Evolutionary conservation across 2,329 filamentous ascomycete species (phyloP).

Genomic region (Dactylella cylindrospora): DNA sequence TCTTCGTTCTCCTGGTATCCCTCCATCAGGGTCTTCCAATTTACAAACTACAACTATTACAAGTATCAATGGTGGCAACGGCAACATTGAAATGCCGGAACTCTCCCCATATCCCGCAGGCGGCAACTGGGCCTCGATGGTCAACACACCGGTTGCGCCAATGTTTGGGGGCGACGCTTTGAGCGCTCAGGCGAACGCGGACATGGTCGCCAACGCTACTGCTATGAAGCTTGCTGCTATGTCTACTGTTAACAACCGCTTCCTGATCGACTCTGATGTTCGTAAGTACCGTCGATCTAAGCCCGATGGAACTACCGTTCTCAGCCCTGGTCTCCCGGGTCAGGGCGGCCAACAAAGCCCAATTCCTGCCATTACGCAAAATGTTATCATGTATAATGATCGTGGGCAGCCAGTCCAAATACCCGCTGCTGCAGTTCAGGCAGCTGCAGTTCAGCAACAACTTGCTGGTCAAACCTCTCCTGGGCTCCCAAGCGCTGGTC

Average conservation of each 20-base stretch:
- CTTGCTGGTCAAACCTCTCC: conserved; percentile 36
- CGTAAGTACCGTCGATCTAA: conserved; percentile 90
- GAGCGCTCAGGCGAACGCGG: conserved; percentile 69
- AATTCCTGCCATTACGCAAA: conserved; percentile 68
- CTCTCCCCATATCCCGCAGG: conserved; percentile 81
- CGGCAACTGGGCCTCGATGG: conserved; percentile 97
- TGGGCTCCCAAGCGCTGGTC: conserved; percentile 45
- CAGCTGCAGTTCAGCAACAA: conserved; percentile 47
- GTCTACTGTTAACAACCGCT: conserved; percentile 97
- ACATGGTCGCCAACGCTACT: conserved; percentile 98
- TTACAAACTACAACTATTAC: conserved; percentile 67
- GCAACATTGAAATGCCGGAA: conserved; percentile 71
- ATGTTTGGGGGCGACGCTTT: conserved; percentile 69
- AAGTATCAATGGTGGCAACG: conserved; percentile 66
- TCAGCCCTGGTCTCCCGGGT: conserved; percentile 59
- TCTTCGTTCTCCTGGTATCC: conserved; percentile 76
- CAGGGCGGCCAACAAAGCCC: conserved; percentile 61
- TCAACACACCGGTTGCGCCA: conserved; percentile 92
- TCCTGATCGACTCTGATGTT: conserved; percentile 85
- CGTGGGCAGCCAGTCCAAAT: conserved; percentile 66
- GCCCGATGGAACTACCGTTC: conserved; percentile 67
- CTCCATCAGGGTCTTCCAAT: conserved; percentile 49
- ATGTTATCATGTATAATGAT: conserved; percentile 92
- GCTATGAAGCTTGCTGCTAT: conserved; percentile 98
- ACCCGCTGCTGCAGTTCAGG: conserved; percentile 48